Base-by-base conservation (phyloP, 169 alveolate genomes). In the Plasmodium vinckei region DNA sequence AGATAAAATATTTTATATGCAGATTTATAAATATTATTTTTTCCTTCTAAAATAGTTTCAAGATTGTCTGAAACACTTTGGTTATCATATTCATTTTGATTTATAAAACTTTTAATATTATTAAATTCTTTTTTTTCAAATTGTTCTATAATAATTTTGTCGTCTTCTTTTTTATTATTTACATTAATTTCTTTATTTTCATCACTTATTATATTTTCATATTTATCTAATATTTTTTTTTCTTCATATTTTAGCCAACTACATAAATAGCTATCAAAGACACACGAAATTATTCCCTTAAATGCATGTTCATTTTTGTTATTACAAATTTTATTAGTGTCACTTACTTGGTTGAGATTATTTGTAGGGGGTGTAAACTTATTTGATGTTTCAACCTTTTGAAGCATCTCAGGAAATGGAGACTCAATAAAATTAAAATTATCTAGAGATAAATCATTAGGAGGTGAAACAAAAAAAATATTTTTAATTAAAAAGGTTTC, bases 161-260 rank as follows among this genome's bases (percentile, higher is more conserved):
- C 17, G 7, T 33, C 56, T n/a, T n/a, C 33, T 23, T 44, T 19
- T n/a, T 13, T n/a, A 10, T 13, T 65, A 5, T 39, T 13, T 2
- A 15, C 2, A 4, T n/a, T 23, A 1, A 69, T 87, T 23, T 69
- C 91, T 23, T 70, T 49, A 33, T 69, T 60, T 60, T 86, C 87
- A 0, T 75, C 88, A 4, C 59, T 86, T 49, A 86, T 86, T 12
- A 86, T 69, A 63, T 57, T 39, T 59, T 86, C 87, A 86, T 44
- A 86, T 46, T 86, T 86, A 13, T 2, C 46, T 10, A 69, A 25
- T 23, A 86, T 86, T 65, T 86, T 86, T 59, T 70, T 86, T 23
- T 86, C 91, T 70, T 86, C 91, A 15, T 59, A 46, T 70, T 86
- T 86, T 1, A 86, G 39, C 91, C 91, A 86, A 53, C 70, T 86